A percentile compares a stretch with the other conserved stretches of the same genome.
These are phyloP conservation scores for Lepraria neglecta DNA, from an alignment of 495 filamentous ascomycete genomes.

Conservation along the genomic window DNA sequence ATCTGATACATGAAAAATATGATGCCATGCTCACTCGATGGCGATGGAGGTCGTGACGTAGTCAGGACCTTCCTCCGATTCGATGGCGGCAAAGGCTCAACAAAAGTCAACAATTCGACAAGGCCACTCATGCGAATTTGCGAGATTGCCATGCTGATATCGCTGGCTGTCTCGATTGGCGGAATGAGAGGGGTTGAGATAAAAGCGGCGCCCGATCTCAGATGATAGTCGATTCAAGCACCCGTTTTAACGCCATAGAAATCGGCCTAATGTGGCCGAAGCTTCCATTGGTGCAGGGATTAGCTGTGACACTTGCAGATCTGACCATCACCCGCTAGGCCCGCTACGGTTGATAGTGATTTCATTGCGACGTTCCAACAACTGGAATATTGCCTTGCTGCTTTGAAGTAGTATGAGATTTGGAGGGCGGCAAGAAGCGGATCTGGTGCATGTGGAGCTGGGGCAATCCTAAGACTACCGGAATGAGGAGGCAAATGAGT, in stretches of 20 bases:
- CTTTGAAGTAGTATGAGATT: background rate
- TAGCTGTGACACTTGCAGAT: background rate
- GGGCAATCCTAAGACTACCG: background rate
- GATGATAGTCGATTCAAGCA: background rate
- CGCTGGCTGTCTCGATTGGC: background rate
- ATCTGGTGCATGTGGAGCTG: background rate
- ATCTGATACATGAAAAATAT: background rate
- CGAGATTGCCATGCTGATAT: constrained; percentile 4
- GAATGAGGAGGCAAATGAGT: background rate
- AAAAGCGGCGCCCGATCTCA: constrained; percentile 13
- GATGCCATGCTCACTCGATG: background rate
- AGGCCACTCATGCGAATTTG: background rate
- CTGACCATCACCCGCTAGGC: constrained; percentile 3
- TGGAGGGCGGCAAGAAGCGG: background rate
- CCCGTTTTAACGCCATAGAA: background rate
- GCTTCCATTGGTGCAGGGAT: background rate
- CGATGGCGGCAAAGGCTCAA: too few relatives aligned
- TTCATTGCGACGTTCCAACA: constrained; percentile 5
- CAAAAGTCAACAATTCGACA: background rate
- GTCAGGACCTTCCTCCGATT: too few relatives aligned
- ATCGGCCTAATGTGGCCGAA: background rate
- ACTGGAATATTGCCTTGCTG: background rate
- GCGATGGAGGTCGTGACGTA: background rate
- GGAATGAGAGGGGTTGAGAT: background rate
- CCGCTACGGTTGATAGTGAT: constrained; percentile 6